Conservation (phyloP, 129 eudicot genomes). For the Calendula officinalis region DNA sequence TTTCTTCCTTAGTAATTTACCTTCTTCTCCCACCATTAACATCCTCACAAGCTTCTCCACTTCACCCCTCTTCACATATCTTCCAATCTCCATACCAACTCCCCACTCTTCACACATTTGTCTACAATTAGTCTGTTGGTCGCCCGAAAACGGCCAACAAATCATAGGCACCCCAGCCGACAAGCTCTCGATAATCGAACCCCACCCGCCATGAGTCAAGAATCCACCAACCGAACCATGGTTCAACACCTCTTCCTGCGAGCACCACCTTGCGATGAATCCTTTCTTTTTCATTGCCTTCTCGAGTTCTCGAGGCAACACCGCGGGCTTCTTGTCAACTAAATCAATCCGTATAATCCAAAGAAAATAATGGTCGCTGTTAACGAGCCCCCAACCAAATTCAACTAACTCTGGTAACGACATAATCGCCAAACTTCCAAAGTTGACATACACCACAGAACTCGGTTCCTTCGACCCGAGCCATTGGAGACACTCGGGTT, state of each 20-base stretch:
- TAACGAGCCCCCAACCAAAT: constrained; percentile 16
- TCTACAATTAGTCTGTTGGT: constrained; percentile 19
- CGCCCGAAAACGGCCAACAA: constrained; percentile 15
- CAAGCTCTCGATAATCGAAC: constrained; percentile 29
- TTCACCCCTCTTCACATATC: no score
- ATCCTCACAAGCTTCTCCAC: constrained; percentile 22
- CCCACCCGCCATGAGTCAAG: constrained; percentile 35
- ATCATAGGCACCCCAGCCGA: constrained; percentile 31
- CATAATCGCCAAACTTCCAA: no score
- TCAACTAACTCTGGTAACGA: no score
- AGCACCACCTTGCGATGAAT: constrained; percentile 29
- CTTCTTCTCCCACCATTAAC: constrained; percentile 21
- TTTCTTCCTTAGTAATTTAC: constrained; percentile 7
- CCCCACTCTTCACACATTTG: constrained; percentile 11
- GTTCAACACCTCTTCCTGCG: constrained; percentile 27
- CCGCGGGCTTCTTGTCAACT: no score
- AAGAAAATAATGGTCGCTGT: constrained; percentile 5
- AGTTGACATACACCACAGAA: no score
- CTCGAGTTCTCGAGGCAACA: no score
- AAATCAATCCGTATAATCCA: no score
- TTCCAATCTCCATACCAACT: no score
- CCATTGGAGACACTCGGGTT: neutral
- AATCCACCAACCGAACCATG: constrained; percentile 26
- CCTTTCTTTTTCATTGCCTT: neutral
- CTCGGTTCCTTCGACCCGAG: neutral